Percentiles rank a stretch among this genome's conserved stretches.
Evolutionary conservation across 345 rosid species (phyloP).

Genomic region (Aquilaria yunnanensis): DNA sequence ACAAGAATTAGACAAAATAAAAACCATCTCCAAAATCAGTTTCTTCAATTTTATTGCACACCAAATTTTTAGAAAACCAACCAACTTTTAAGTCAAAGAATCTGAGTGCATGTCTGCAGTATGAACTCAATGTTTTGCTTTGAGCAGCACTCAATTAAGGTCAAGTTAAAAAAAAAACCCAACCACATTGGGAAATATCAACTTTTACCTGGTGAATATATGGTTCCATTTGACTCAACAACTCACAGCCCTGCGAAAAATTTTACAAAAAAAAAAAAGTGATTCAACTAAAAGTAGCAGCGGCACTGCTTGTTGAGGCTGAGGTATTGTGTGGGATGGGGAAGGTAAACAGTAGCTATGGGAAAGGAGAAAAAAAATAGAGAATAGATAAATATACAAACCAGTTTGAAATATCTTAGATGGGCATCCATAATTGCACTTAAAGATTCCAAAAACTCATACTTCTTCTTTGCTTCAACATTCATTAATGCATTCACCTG

Average conservation of each 20-base stretch:
- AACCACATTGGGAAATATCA: neutral
- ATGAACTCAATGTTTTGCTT: no score
- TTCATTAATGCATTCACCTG: constrained; percentile 78
- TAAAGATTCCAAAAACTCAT: constrained; percentile 81
- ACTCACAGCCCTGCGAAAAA: constrained; percentile 54
- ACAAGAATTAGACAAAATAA: no score
- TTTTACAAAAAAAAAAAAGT: constrained; percentile 22
- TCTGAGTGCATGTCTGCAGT: no score
- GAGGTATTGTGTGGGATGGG: constrained; percentile 9
- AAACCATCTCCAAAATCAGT: no score
- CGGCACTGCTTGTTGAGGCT: constrained; percentile 1
- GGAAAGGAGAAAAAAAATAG: constrained; percentile 6
- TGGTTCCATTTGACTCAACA: constrained; percentile 75
- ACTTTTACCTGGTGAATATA: constrained; percentile 69
- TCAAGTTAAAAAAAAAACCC: no score
- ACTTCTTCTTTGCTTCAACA: constrained; percentile 81
- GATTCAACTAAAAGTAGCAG: constrained; percentile 8
- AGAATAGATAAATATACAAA: constrained; percentile 17
- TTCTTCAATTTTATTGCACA: neutral
- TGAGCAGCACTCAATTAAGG: no score
- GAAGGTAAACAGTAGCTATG: constrained; percentile 3
- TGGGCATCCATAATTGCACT: constrained; percentile 92
- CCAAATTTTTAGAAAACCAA: neutral
- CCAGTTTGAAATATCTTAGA: constrained; percentile 82
- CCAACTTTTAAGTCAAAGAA: neutral